These are phyloP conservation scores for Sclerotinia sclerotiorum DNA, from an alignment of 2,329 filamentous ascomycete species.

Conservation along the genomic window DNA sequence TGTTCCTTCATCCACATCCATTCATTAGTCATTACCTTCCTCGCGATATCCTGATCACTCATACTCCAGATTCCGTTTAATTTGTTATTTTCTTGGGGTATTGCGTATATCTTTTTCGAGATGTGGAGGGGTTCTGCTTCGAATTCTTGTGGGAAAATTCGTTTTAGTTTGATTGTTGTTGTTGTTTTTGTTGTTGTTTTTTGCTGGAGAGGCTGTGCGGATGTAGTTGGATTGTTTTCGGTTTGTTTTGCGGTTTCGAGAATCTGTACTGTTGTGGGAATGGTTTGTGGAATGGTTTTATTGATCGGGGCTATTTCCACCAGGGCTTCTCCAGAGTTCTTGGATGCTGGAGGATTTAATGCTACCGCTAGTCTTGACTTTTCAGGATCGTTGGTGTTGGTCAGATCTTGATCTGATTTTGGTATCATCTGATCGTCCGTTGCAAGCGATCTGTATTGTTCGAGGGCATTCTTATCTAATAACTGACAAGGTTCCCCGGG, in stretches of 20 bases:
- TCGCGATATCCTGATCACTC: too few species aligned
- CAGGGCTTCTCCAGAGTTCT: neutral
- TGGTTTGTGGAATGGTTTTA: neutral
- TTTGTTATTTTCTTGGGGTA: neutral
- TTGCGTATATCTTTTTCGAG: neutral
- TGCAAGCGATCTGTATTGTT: neutral
- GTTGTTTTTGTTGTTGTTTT: neutral
- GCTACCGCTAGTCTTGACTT: neutral
- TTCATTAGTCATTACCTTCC: neutral
- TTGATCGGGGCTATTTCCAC: neutral
- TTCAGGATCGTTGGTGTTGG: neutral
- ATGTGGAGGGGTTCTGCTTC: neutral
- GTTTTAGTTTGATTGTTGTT: neutral
- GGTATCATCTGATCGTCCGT: neutral
- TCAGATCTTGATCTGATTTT: neutral
- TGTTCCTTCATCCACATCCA: neutral
- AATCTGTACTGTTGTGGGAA: neutral
- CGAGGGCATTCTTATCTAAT: neutral
- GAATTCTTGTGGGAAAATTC: neutral
- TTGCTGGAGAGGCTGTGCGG: too few species aligned
- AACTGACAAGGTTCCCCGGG: neutral
- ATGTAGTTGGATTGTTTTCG: neutral
- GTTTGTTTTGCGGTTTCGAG: neutral
- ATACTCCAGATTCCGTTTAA: too few species aligned
- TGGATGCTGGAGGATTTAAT: neutral